phyloP scores from a whole-genome alignment of 495 filamentous ascomycete species.

The Penicillium desertorum region DNA sequence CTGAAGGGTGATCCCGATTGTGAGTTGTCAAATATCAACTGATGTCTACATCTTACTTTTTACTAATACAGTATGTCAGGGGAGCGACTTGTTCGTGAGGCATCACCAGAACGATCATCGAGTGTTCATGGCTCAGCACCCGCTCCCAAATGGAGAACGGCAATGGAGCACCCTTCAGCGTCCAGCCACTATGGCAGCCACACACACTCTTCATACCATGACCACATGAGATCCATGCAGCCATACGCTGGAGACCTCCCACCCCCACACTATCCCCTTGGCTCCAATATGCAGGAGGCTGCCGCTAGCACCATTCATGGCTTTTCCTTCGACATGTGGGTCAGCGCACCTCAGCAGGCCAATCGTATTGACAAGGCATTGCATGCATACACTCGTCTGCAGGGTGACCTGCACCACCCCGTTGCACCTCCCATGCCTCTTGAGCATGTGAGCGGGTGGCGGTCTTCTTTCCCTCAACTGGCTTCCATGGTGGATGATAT shows the following conservation, averaged over 20 bases:
- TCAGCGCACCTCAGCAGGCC: conserved; percentile 44
- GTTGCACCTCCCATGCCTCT: conserved; percentile 40
- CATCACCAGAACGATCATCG: conserved; percentile 36
- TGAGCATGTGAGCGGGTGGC: conserved; percentile 48
- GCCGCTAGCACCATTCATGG: conserved; percentile 38
- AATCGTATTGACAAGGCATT: conserved; percentile 43
- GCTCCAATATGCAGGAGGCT: conserved; percentile 37
- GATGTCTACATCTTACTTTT: background rate
- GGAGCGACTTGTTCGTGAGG: conserved; percentile 47
- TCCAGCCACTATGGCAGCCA: conserved; percentile 38
- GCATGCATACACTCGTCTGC: conserved; percentile 53
- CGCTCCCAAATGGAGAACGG: conserved; percentile 39
- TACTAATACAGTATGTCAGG: conserved; percentile 29
- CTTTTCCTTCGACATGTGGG: conserved; percentile 54
- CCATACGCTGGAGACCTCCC: conserved; percentile 41
- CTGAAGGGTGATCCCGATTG: conserved; percentile 60
- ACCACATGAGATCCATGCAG: conserved; percentile 37
- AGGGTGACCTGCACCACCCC: conserved; percentile 42
- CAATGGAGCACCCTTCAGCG: conserved; percentile 39
- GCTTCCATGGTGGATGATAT: conserved; percentile 37
- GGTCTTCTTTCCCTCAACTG: conserved; percentile 46
- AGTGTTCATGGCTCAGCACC: conserved; percentile 36
- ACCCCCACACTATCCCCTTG: conserved; percentile 38
- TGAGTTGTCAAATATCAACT: conserved; percentile 22
- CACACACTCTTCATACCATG: conserved; percentile 32